Conservation (phyloP, 768 basidiomycete species). For the Boletus insuetus region DNA sequence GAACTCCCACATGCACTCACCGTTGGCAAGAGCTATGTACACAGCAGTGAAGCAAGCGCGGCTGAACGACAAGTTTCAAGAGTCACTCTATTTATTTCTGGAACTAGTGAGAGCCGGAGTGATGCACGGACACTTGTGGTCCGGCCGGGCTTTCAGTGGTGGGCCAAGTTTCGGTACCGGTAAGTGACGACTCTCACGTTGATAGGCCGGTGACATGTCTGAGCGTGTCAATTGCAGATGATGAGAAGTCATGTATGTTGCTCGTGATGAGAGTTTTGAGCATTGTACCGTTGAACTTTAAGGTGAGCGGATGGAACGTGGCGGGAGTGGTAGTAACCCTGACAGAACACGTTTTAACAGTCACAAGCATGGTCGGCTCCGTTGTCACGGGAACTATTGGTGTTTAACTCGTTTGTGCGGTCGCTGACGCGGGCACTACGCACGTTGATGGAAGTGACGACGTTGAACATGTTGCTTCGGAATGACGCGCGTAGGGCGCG, state of each 20-base stretch:
- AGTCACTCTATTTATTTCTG: slow-evolving; percentile 90
- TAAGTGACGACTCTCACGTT: slow-evolving; percentile 41
- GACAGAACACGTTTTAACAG: slow-evolving; percentile 39
- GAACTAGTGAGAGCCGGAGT: slow-evolving; percentile 96
- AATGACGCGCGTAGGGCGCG: slow-evolving; percentile 82
- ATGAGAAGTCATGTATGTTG: slow-evolving; percentile 92
- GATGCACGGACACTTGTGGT: slow-evolving; percentile 93
- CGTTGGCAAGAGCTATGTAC: slow-evolving; percentile 90
- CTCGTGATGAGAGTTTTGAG: slow-evolving; percentile 95
- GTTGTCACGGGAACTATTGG: slow-evolving; percentile 90
- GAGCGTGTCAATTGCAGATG: slow-evolving; percentile 50
- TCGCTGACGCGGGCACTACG: slow-evolving; percentile 88
- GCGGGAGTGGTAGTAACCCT: neutral
- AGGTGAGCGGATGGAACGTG: slow-evolving; percentile 48
- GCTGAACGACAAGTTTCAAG: slow-evolving; percentile 98
- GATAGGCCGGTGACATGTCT: slow-evolving; percentile 23
- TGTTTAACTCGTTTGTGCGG: slow-evolving; percentile 97
- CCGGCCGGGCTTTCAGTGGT: slow-evolving; percentile 83
- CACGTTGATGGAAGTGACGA: slow-evolving; percentile 85
- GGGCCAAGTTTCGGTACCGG: slow-evolving; percentile 94
- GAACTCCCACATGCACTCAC: slow-evolving; percentile 85
- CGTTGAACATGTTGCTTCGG: slow-evolving; percentile 90
- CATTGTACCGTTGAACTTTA: slow-evolving; percentile 93
- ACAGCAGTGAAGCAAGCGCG: slow-evolving; percentile 72
- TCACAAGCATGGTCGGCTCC: slow-evolving; percentile 93